These are phyloP conservation scores for Hypoxylon lenormandii DNA, from an alignment of 495 filamentous ascomycete species.

Conservation along the genomic window DNA sequence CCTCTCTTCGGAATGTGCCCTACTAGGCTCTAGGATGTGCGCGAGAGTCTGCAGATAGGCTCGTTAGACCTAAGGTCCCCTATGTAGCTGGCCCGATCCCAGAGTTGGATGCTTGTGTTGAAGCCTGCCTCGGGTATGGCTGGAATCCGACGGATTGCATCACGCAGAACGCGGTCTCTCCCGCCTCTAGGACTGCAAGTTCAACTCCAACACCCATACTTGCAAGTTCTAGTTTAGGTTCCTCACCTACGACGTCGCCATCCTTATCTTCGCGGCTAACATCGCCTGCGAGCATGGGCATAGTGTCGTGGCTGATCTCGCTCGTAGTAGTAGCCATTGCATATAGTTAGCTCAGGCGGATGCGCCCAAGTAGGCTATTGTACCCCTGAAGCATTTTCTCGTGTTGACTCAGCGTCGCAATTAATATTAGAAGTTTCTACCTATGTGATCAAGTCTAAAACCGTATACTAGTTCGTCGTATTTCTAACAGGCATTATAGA, in stretches of 20 bases:
- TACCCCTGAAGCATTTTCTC: too few species aligned
- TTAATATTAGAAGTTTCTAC: too few species aligned
- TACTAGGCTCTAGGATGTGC: conserved; percentile 7
- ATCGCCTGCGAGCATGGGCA: neutral
- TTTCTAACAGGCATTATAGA: too few species aligned
- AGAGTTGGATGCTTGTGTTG: conserved; percentile 5
- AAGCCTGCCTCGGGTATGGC: conserved; percentile 5
- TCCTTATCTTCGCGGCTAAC: neutral
- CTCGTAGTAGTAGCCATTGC: neutral
- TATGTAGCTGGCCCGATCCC: neutral
- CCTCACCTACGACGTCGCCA: neutral
- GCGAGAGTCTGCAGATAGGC: neutral
- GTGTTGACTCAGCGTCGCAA: too few species aligned
- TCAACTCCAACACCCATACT: neutral
- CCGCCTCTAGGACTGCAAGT: neutral
- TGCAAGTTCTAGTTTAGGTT: neutral
- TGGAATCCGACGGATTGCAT: conserved; percentile 17
- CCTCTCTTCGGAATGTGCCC: neutral
- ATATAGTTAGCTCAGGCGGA: neutral
- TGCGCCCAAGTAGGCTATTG: too few species aligned
- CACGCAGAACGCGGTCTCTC: neutral
- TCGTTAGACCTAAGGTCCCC: neutral
- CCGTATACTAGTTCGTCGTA: too few species aligned
- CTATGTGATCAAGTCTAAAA: too few species aligned
- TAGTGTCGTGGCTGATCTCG: neutral